phyloP scores from a whole-genome alignment of 2,329 filamentous ascomycete species.

The Myriosclerotinia scirpicola region DNA sequence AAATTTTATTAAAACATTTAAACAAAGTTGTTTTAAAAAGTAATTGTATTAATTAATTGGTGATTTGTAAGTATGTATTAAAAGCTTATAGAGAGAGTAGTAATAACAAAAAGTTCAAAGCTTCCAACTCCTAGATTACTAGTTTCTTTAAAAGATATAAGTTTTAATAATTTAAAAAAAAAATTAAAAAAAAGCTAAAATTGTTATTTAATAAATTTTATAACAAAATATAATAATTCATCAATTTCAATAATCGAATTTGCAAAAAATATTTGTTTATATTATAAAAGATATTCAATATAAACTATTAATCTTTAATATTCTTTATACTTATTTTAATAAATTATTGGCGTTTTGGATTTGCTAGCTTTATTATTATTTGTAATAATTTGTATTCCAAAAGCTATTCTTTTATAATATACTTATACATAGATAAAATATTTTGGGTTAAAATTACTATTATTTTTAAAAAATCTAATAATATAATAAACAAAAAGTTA shows the following conservation, averaged over 20 bases:
- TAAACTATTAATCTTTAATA: not conserved
- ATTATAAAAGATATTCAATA: not conserved
- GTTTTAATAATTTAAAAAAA: not conserved
- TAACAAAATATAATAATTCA: not conserved
- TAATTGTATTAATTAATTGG: not conserved
- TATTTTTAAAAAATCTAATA: not conserved
- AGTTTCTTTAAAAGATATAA: not conserved
- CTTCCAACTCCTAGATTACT: not conserved
- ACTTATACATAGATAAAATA: not conserved
- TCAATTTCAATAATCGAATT: not conserved
- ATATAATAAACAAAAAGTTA: not conserved
- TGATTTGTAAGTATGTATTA: not conserved
- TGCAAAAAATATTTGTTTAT: not conserved
- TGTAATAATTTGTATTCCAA: not conserved
- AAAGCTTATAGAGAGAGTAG: not conserved
- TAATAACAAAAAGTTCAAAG: not conserved
- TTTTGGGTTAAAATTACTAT: not conserved
- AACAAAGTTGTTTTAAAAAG: not conserved
- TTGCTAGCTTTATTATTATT: not conserved
- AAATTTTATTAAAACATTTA: not conserved
- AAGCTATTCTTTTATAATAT: not conserved
- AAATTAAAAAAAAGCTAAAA: not conserved
- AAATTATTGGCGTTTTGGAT: not conserved
- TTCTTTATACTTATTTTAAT: not conserved
- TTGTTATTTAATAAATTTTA: not conserved